These are phyloP conservation scores for Stipa capillata DNA, from an alignment of 176 grass and related monocot genomes.

Conservation along the genomic window DNA sequence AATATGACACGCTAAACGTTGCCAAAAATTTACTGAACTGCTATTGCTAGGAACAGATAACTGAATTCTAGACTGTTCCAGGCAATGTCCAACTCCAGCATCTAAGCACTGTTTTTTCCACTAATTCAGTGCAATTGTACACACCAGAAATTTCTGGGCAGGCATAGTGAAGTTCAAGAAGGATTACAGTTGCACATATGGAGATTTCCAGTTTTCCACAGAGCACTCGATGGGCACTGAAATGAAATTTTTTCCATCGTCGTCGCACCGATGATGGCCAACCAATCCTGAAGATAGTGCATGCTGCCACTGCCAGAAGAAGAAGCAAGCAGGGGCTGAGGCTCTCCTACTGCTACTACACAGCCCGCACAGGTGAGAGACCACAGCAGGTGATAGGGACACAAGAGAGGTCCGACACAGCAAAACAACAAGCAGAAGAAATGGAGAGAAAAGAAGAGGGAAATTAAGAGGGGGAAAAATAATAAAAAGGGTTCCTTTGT, in stretches of 20 bases:
- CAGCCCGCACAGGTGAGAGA: constrained; percentile 6
- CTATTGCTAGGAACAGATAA: background rate
- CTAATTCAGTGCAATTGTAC: background rate
- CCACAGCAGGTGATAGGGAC: background rate
- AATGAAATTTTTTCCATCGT: background rate
- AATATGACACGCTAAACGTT: background rate
- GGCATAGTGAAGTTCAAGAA: background rate
- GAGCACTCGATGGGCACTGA: constrained; percentile 32
- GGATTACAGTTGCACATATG: background rate
- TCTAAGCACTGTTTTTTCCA: background rate
- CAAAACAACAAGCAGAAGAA: constrained; percentile 38
- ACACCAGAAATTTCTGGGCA: background rate
- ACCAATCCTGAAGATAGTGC: constrained; percentile 6
- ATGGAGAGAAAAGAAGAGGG: background rate
- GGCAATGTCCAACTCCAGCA: background rate
- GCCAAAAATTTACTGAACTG: background rate
- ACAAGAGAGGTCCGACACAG: background rate
- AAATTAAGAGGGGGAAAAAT: background rate
- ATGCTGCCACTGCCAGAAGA: constrained; percentile 32
- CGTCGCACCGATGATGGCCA: constrained; percentile 22
- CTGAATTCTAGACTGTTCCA: background rate
- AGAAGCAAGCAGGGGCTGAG: background rate
- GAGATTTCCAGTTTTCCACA: constrained; percentile 27
- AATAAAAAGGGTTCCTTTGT: constrained; percentile 15
- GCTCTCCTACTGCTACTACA: background rate